A percentile compares a stretch with the other conserved stretches of the same genome.
Evolutionary conservation across 1,284 basidiomycete genomes (phyloP).

Genomic region (Vanrija sp.): DNA sequence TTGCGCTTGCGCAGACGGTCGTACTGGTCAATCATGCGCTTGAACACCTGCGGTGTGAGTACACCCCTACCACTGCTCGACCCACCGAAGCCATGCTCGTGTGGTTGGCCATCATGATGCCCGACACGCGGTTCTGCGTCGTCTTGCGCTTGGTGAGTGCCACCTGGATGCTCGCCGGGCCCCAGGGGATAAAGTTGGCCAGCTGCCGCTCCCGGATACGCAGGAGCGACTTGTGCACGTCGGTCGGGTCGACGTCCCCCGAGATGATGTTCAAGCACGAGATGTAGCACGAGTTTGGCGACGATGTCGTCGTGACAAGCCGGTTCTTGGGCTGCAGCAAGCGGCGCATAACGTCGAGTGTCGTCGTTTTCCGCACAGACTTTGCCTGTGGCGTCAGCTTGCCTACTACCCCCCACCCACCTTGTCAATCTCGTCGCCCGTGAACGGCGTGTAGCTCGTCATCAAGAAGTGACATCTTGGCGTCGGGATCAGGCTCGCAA

Average conservation of each 20-base stretch:
- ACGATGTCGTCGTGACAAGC: conserved; percentile 92
- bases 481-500: conserved; percentile 94
- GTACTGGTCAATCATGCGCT: conserved; percentile 93
- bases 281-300: conserved; percentile 91
- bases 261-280: conserved; percentile 98
- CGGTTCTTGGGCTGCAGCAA: conserved; percentile 97
- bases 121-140: conserved; percentile 93
- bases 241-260: conserved; percentile 95
- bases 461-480: conserved; percentile 99
- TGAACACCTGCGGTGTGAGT: conserved; percentile 66
- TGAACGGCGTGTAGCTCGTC: conserved; percentile 99
- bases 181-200: conserved; percentile 99
- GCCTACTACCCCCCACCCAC: conserved; percentile 48
- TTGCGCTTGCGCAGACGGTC: conserved; percentile 83
- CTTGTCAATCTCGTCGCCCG: conserved; percentile 91
- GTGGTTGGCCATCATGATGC: conserved; percentile 98
- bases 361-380: conserved; percentile 85
- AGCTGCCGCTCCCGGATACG: conserved; percentile 94
- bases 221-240: conserved; percentile 95
- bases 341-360: conserved; percentile 97
- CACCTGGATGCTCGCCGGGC: conserved; percentile 96
- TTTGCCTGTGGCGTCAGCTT: conserved; percentile 59
- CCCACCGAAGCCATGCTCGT: conserved; percentile 91
- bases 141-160: conserved; percentile 85
- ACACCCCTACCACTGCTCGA: conserved; percentile 16